Evolutionary conservation across 108 stramenopile species (phyloP), one percentile per base, ranked within the genome.

Genomic region (Cyclotella sp.): DNA sequence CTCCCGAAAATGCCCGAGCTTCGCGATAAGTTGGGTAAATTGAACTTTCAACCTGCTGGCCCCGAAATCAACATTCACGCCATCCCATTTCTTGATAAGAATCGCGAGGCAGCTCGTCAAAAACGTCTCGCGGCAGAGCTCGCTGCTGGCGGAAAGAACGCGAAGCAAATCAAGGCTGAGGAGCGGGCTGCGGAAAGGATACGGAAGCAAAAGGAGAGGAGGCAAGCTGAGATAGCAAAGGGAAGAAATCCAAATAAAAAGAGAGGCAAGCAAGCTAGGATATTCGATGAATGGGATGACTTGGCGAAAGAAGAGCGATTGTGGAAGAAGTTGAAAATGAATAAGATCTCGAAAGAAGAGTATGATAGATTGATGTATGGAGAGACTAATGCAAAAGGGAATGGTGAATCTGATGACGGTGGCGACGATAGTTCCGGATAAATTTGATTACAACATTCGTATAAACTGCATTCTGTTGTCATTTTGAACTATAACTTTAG

Each of bases 1-100:
- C 77, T 99, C 29, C 99, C 99, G 8, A 98, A 98, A 84, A 98
- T 99, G 95, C 96, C 97, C 21, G 99, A 99, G 81, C 87, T 99
- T 15, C 79, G 89, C 10, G 90, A 95, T 70, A 73, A 66, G 75
- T 24, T 72, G 61, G 60, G 54, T 9, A 81, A 83, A 61, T 82
- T 92, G 27, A 81, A 87, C 81, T 96, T 93, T 81, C 72, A 47
- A 61, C 73, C 90, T 1, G 94, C 95, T 21, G 90, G 92, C 53
- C 86, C 86, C 22, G 93, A 94, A 64, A 85, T 91, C 39, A 83
- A 89, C 69, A 95, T 96, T 73, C 85, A 90, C 60, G 81, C 80
- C 24, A 97, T 97, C 43, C 78, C 90, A 15, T 99, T 90, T 82
- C 81, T 91, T 61, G 97, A 99, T 79, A 96, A 96, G 68, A 63